Conservation (phyloP, 495 filamentous ascomycete species). For the Penicillium dipodomyicola region DNA sequence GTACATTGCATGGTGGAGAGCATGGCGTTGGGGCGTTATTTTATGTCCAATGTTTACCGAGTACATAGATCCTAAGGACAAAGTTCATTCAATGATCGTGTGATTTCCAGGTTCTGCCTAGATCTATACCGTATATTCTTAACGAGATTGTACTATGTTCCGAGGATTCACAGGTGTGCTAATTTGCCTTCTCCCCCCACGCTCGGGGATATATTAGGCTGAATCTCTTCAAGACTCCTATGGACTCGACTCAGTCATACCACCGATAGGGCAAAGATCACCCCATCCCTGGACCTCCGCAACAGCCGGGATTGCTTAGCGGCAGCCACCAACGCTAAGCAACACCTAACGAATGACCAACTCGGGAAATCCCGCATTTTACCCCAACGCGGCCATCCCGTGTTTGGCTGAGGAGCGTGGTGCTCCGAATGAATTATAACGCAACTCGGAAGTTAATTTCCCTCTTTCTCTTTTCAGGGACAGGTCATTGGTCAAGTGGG, state of each 20-base stretch:
- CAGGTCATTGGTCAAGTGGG: neutral
- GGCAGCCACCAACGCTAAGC: neutral
- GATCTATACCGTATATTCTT: neutral
- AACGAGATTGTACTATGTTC: neutral
- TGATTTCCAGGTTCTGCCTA: no score
- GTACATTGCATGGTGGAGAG: conserved; percentile 23
- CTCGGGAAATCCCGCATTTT: conserved; percentile 20
- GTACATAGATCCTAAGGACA: neutral
- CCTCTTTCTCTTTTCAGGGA: neutral
- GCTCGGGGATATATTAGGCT: neutral
- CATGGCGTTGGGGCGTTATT: conserved; percentile 27
- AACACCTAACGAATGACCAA: conserved; percentile 17
- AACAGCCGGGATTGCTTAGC: neutral
- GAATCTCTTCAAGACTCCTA: neutral
- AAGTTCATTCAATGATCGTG: neutral
- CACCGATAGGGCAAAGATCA: neutral
- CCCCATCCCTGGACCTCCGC: neutral
- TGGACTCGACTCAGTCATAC: neutral
- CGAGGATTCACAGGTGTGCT: neutral
- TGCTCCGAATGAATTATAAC: neutral
- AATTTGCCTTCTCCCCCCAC: neutral
- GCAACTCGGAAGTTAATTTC: neutral
- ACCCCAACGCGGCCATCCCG: neutral
- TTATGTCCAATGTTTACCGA: conserved; percentile 1
- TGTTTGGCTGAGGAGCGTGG: neutral